Base-by-base conservation (phyloP, 192 early-diverging fungal genomes). In the Chytriomyces sp. region DNA sequence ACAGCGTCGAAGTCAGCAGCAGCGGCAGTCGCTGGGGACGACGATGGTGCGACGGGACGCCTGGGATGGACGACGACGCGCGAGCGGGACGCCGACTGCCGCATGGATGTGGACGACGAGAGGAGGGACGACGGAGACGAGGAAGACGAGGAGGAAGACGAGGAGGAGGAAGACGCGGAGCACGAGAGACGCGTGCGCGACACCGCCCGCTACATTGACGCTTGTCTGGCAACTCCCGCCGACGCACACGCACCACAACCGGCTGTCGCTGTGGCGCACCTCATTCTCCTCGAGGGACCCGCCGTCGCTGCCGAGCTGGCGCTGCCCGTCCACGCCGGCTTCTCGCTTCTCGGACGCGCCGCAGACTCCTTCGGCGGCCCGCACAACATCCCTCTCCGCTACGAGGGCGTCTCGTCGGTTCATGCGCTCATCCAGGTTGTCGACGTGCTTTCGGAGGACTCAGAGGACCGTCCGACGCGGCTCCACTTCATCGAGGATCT, bases 401-500 rank as follows among this genome's bases (percentile, higher is more conserved):
- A 49, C 44, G 44, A 49, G 17, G 44, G 44, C 44, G 44, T 49
- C 14, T 49, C 44, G 17, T 49, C 44, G 17, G 17, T 49, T 22
- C 44, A 49, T 3, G 44, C 44, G 17, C 44, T 49, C 22, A 49
- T 49, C 44, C 17, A 49, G 22, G 44, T 22, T 49, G n/a, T n/a
- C n/a, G n/a, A n/a, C n/a, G n/a, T n/a, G n/a, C n/a, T n/a, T n/a
- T n/a, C n/a, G n/a, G n/a, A n/a, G n/a, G n/a, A n/a, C n/a, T n/a
- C n/a, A n/a, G n/a, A n/a, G n/a, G 44, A 49, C 22, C 44, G 22
- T 49, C 14, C 2, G 1, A n/a, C 44, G 44, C 17, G 44, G 1
- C 44, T 49, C 44, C 44, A 49, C 44, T 49, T 49, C 22, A 22
- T 49, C 3, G 44, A 49, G 22, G 65, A 68, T 39, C 52, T 68